A percentile compares a stretch with the other conserved stretches of the same genome.
phyloP scores from a whole-genome alignment of 768 basidiomycete species.

The Stropharia rugosoannulata region DNA sequence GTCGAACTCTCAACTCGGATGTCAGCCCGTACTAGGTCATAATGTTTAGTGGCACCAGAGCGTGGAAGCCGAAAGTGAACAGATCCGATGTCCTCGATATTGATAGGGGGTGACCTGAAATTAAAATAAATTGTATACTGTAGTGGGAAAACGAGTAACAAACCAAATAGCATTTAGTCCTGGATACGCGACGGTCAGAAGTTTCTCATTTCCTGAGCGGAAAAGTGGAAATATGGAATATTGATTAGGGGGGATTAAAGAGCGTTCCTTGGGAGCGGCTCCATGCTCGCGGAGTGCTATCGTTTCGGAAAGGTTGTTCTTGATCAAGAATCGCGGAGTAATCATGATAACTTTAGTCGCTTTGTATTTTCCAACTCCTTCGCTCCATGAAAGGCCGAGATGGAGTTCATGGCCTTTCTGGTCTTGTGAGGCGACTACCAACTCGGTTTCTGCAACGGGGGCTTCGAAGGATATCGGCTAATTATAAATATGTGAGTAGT shows the following conservation, averaged over 20 bases:
- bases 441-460: conserved; percentile 83
- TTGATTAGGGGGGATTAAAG: conserved; percentile 64
- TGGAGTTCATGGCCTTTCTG: conserved; percentile 71
- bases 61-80: conserved; percentile 70
- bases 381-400: conserved; percentile 87
- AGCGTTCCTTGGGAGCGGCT: conserved; percentile 60
- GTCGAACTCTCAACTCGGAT: conserved; percentile 82
- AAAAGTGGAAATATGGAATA: conserved; percentile 67
- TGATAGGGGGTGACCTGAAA: conserved; percentile 87
- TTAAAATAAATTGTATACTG: neutral
- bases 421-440: conserved; percentile 64
- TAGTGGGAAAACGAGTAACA: conserved; percentile 7
- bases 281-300: conserved; percentile 88
- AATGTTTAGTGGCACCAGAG: conserved; percentile 30
- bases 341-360: conserved; percentile 91
- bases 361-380: conserved; percentile 97
- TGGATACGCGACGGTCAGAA: conserved; percentile 85
- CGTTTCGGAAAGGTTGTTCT: conserved; percentile 69
- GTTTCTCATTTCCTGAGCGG: conserved; percentile 63
- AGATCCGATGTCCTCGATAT: conserved; percentile 86
- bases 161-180: conserved; percentile 85
- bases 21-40: conserved; percentile 70
- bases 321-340: conserved; percentile 86
- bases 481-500: conserved; percentile 1
- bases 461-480: conserved; percentile 90